These are phyloP conservation scores for Marvania coccoides DNA, from an alignment of 139 green algal genomes.

Conservation along the genomic window DNA sequence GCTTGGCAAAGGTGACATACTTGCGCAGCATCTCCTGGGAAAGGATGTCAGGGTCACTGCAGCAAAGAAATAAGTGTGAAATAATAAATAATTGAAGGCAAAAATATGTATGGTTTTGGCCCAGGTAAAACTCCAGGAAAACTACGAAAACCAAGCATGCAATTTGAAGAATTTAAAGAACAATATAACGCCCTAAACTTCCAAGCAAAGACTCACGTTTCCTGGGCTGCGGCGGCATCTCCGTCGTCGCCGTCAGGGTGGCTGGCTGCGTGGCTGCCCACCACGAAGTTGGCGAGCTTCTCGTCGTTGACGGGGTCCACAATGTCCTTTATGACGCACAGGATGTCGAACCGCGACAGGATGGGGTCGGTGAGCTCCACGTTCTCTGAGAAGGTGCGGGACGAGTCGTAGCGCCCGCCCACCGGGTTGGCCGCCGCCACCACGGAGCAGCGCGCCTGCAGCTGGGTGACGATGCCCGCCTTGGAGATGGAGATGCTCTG, in stretches of 20 bases:
- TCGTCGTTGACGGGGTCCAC: slow-evolving; percentile 90
- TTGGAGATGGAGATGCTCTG: slow-evolving; percentile 99
- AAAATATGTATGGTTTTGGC: slow-evolving; percentile 5
- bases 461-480: slow-evolving; percentile 88
- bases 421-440: slow-evolving; percentile 97
- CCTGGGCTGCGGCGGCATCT: not conserved
- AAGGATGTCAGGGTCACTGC: slow-evolving; percentile 58
- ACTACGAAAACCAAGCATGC: too few species aligned
- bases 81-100: not conserved
- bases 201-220: too few species aligned
- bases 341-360: slow-evolving; percentile 92
- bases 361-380: slow-evolving; percentile 96
- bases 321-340: slow-evolving; percentile 93
- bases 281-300: slow-evolving; percentile 89
- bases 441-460: slow-evolving; percentile 82
- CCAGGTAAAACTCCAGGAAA: too few species aligned
- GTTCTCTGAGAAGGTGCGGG: slow-evolving; percentile 76
- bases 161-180: too few species aligned
- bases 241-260: slow-evolving; percentile 57
- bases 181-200: too few species aligned
- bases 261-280: slow-evolving; percentile 67
- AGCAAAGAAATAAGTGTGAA: not conserved
- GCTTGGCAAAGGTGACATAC: slow-evolving; percentile 96
- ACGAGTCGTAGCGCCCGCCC: slow-evolving; percentile 90
- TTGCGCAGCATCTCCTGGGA: slow-evolving; percentile 88